Evolutionary conservation across 2,329 filamentous ascomycete genomes (phyloP).

Genomic region (Fusarium dimerum): DNA sequence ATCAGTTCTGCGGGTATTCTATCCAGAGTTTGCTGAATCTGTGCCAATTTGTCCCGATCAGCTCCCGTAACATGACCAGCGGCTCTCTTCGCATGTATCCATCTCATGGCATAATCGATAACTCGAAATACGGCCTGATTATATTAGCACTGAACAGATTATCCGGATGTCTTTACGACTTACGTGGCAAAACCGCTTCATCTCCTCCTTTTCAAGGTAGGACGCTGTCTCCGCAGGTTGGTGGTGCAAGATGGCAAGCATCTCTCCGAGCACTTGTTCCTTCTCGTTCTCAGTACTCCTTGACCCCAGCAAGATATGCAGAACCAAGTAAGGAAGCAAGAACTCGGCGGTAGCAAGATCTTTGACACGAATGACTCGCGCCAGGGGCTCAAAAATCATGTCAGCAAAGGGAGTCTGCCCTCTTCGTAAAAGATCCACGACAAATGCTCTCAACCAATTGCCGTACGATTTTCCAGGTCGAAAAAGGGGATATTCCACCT

Average conservation of each 20-base stretch:
- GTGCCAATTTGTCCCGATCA: constrained; percentile 51
- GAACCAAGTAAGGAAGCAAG: constrained; percentile 80
- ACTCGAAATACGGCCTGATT: constrained; percentile 80
- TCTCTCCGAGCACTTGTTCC: constrained; percentile 67
- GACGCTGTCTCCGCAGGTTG: constrained; percentile 51
- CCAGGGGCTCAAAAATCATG: constrained; percentile 78
- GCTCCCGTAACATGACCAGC: constrained; percentile 29
- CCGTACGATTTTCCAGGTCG: constrained; percentile 66
- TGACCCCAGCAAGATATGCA: constrained; percentile 80
- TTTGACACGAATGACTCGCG: constrained; percentile 80
- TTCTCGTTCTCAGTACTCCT: constrained; percentile 60
- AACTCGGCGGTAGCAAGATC: constrained; percentile 87
- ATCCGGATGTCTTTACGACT: constrained; percentile 25
- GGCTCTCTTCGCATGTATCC: constrained; percentile 73
- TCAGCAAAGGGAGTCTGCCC: constrained; percentile 73
- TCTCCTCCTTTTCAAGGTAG: constrained; percentile 68
- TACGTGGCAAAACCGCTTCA: constrained; percentile 86
- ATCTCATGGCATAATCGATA: constrained; percentile 87
- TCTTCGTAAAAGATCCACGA: constrained; percentile 78
- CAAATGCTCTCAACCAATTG: constrained; percentile 79
- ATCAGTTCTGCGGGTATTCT: constrained; percentile 73
- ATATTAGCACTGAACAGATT: constrained; percentile 14
- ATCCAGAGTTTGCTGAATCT: constrained; percentile 53
- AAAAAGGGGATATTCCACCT: constrained; percentile 77
- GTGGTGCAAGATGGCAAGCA: constrained; percentile 72